phyloP scores from a whole-genome alignment of 306 rosid species.

The Abrus precatorius region DNA sequence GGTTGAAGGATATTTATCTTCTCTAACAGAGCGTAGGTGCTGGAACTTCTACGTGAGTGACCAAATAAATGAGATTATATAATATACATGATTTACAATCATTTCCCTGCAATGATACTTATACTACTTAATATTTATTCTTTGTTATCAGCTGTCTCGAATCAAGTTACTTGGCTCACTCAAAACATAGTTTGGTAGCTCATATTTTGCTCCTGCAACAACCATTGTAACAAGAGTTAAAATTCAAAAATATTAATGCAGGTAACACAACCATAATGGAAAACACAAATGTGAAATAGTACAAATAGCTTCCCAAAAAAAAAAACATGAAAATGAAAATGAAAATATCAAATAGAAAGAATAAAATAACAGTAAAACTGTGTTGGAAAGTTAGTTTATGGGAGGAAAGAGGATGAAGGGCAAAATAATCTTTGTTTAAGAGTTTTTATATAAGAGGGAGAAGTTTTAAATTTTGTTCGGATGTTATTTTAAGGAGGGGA shows the following conservation, averaged over 20 bases:
- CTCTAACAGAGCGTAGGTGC: slow-evolving; percentile 40
- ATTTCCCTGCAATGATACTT: slow-evolving; percentile 54
- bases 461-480: too few species aligned
- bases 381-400: too few species aligned
- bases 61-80: slow-evolving; percentile 60
- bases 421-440: too few species aligned
- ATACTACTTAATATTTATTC: slow-evolving; percentile 8
- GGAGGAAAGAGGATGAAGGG: too few species aligned
- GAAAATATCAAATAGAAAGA: too few species aligned
- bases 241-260: slow-evolving; percentile 7
- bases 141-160: slow-evolving; percentile 65
- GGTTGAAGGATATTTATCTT: too few species aligned
- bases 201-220: slow-evolving; percentile 92
- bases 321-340: too few species aligned
- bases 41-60: slow-evolving; percentile 54
- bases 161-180: slow-evolving; percentile 98
- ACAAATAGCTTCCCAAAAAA: too few species aligned
- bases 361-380: too few species aligned
- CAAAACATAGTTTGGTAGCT: slow-evolving; percentile 95
- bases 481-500: too few species aligned
- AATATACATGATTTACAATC: slow-evolving; percentile 90
- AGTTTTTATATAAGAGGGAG: too few species aligned
- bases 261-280: not conserved
- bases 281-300: too few species aligned
- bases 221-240: slow-evolving; percentile 34